phyloP scores from a whole-genome alignment of 495 filamentous ascomycete species.

The Neurospora discreta region DNA sequence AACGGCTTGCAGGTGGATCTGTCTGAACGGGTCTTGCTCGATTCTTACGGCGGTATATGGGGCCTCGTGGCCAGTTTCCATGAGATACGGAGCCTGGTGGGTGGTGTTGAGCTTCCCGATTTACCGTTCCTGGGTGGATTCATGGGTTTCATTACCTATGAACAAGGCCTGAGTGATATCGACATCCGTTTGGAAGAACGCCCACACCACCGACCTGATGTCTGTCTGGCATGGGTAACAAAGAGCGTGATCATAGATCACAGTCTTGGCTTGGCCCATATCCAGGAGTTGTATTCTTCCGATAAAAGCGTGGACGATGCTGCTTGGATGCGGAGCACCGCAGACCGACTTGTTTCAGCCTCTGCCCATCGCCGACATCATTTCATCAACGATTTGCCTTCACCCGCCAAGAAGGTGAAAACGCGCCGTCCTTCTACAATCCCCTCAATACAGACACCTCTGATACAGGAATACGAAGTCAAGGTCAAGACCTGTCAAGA shows the following conservation, averaged over 20 bases:
- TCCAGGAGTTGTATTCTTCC: conserved; percentile 47
- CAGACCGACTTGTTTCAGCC: conserved; percentile 19
- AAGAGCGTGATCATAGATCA: conserved; percentile 77
- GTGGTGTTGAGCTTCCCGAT: conserved; percentile 14
- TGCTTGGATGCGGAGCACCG: conserved; percentile 23
- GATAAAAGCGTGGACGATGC: conserved; percentile 20
- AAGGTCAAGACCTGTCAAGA: conserved; percentile 62
- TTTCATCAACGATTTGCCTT: background rate
- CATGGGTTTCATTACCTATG: conserved; percentile 83
- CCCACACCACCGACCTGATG: conserved; percentile 52
- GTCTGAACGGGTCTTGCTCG: conserved; percentile 21
- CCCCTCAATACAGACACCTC: conserved; percentile 30
- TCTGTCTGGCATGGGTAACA: conserved; percentile 67
- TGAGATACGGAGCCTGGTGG: conserved; percentile 30
- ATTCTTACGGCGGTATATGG: conserved; percentile 38
- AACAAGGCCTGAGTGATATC: conserved; percentile 61
- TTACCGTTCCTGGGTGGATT: conserved; percentile 80
- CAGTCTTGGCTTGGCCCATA: conserved; percentile 41
- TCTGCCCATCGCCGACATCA: background rate
- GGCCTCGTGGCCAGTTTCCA: conserved; percentile 46
- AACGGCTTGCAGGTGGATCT: conserved; percentile 1
- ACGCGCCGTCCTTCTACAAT: conserved; percentile 11
- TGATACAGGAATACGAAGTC: conserved; percentile 45
- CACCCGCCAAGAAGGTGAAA: conserved; percentile 1
- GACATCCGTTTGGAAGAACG: conserved; percentile 26